Conservation (phyloP, 1,284 basidiomycete species). For the Rhodotorula glutinis region DNA sequence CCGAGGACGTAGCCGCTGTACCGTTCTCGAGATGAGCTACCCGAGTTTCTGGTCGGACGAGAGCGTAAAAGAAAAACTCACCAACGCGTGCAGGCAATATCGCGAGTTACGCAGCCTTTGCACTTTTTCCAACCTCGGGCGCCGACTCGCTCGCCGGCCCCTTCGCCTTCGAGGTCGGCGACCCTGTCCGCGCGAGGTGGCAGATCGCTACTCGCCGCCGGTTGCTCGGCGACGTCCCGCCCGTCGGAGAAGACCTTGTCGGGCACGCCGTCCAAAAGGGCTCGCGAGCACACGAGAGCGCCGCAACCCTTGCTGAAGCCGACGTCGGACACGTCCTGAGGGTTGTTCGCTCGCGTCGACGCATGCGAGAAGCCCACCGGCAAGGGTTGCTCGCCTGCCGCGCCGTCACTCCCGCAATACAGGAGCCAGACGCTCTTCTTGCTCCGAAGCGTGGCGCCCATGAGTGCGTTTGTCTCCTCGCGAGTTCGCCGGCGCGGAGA, state of each 20-base stretch:
- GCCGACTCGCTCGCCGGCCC: constrained; percentile 6
- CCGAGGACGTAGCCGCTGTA: constrained; percentile 33
- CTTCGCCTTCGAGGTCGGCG: constrained; percentile 4
- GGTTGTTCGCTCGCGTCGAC: no score
- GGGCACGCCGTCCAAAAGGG: constrained; percentile 17
- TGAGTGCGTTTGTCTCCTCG: constrained; percentile 21
- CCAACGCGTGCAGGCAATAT: constrained; percentile 30
- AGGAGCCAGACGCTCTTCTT: constrained; percentile 22
- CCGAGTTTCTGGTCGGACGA: no score
- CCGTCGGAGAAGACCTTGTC: constrained; percentile 9
- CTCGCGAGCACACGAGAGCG: constrained; percentile 24
- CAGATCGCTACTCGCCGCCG: constrained; percentile 20
- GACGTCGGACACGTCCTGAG: no score
- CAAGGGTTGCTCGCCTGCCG: not conserved
- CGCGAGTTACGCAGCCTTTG: constrained; percentile 22
- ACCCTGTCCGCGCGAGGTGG: constrained; percentile 8
- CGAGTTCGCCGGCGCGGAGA: not conserved
- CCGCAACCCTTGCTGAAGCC: constrained; percentile 18
- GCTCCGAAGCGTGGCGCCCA: constrained; percentile 23
- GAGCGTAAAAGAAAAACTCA: constrained; percentile 5
- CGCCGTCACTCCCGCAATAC: constrained; percentile 27
- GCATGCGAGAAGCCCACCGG: no score
- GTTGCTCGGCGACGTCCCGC: not conserved
- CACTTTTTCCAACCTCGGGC: constrained; percentile 16
- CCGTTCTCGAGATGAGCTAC: not conserved